Evolutionary conservation across 2,329 filamentous ascomycete species (phyloP), one percentile per base, ranked within the genome.

Genomic region (Colletotrichum gloeosporioides): DNA sequence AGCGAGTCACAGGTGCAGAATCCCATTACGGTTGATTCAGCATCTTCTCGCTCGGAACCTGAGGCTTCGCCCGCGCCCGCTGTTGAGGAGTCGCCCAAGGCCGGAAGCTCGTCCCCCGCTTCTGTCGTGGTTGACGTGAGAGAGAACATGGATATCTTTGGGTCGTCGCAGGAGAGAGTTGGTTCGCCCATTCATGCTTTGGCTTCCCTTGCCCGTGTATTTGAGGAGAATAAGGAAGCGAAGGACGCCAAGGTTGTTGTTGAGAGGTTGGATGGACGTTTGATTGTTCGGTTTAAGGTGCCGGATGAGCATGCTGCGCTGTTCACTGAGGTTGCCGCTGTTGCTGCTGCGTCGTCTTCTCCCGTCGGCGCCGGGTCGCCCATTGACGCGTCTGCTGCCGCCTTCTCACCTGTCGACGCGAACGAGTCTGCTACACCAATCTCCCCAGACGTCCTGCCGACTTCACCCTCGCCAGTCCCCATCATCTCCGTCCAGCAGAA

Each of bases 261-360:
- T 8, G 59, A 34, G 8, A 65, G 25, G 7, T 36, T 73, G 18
- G 66, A 55, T 22, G 77, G 53, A 6, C 77, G 76, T 2, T 29
- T 77, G 18, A 63, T 77, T 44, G 72, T 70, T 34, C 77, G 76
- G 18, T 77, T 78, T 71, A 77, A 76, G 73, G 53, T 78, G 36
- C 66, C 76, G 31, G 69, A 77, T 4, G 59, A 77, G 22, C 39
- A 39, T 15, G 53, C 61, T 16, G 67, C 44, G 3, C 15, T 65
- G 6, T 39, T 76, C 15, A 36, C 55, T 4, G 18, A 62, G 13
- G 22, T 32, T n/a, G 59, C 18, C 16, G 18, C 34, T 39, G 36
- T 18, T 8, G 32, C 31, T 27, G 10, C 12, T 15, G 34, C 70
- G 12, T 49, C 25, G 15, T 12, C 39, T 34, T 49, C 39, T 12